These are phyloP conservation scores for Arabis alpina DNA, from an alignment of 345 rosid species.

Conservation along the genomic window DNA sequence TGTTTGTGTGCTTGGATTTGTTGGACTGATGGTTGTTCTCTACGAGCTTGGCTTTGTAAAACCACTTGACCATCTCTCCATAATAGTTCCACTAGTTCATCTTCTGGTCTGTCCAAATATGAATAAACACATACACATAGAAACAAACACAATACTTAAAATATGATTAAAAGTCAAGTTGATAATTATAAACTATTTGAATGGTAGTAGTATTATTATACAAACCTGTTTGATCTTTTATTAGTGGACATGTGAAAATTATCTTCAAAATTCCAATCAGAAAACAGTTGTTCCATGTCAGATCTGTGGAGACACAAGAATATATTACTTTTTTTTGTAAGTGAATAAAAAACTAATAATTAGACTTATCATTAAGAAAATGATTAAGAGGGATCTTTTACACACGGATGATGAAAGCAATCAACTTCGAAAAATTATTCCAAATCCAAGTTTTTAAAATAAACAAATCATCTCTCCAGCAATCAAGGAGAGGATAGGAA, in stretches of 20 bases:
- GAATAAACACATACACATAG: slow-evolving; percentile 15
- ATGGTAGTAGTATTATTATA: neutral
- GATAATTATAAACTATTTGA: neutral
- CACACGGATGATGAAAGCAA: slow-evolving; percentile 36
- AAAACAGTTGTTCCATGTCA: slow-evolving; percentile 61
- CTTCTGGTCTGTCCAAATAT: slow-evolving; percentile 50
- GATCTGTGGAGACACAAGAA: slow-evolving; percentile 32
- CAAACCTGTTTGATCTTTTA: slow-evolving; percentile 56
- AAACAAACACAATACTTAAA: slow-evolving; percentile 4
- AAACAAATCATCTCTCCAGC: slow-evolving; percentile 31
- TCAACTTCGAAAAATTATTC: slow-evolving; percentile 24
- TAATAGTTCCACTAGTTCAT: slow-evolving; percentile 70
- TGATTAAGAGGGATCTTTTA: slow-evolving; percentile 10
- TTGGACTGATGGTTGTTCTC: slow-evolving; percentile 45
- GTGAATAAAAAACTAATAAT: slow-evolving; percentile 13
- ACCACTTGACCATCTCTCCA: slow-evolving; percentile 80
- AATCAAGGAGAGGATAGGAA: slow-evolving; percentile 23
- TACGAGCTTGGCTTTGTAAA: slow-evolving; percentile 61
- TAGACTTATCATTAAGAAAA: slow-evolving; percentile 20
- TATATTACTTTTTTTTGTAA: slow-evolving; percentile 22
- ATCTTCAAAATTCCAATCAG: slow-evolving; percentile 69
- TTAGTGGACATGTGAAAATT: slow-evolving; percentile 50
- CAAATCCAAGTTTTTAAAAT: slow-evolving; percentile 21
- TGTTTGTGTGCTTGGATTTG: slow-evolving; percentile 37
- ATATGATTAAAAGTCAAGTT: neutral